phyloP scores from a whole-genome alignment of 768 basidiomycete species.

The Amanita phalloides region DNA sequence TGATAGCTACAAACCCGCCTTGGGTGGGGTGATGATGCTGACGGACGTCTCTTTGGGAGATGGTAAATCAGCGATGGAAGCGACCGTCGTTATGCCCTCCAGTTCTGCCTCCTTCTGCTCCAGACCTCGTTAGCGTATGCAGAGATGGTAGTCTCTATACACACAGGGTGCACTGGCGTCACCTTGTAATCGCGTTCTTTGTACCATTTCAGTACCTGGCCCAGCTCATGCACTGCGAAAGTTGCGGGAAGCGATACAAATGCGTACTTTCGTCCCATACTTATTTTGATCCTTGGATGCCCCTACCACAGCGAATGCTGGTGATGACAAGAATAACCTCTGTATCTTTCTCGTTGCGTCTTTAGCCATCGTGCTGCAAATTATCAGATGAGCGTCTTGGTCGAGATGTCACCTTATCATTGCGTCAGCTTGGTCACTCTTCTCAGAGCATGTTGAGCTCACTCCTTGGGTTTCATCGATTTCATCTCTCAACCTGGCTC shows the following conservation, averaged over 20 bases:
- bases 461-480: not conserved
- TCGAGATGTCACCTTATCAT: not conserved
- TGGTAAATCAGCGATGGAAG: slow-evolving; percentile 43
- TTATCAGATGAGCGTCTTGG: not conserved
- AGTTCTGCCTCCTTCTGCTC: slow-evolving; percentile 58
- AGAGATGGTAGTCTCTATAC: slow-evolving; percentile 12
- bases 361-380: slow-evolving; percentile 1
- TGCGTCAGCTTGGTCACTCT: not conserved
- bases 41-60: slow-evolving; percentile 59
- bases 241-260: not conserved
- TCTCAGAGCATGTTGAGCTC: not conserved
- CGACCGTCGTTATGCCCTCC: slow-evolving; percentile 51
- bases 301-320: slow-evolving; percentile 69
- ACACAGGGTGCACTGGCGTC: slow-evolving; percentile 67
- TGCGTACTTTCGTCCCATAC: slow-evolving; percentile 61
- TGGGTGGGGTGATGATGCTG: slow-evolving; percentile 70
- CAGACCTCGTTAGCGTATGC: slow-evolving; percentile 2
- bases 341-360: slow-evolving; percentile 24
- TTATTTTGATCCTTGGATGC: slow-evolving; percentile 74
- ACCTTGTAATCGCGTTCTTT: slow-evolving; percentile 44
- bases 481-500: slow-evolving; percentile 19
- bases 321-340: slow-evolving; percentile 51
- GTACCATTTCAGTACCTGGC: slow-evolving; percentile 76
- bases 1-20: slow-evolving; percentile 25
- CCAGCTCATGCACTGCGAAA: not conserved